Percentiles rank a stretch among this genome's conserved stretches.
Evolutionary conservation across 176 grass and related monocot genomes (phyloP).

Genomic region (Ensete glaucum): DNA sequence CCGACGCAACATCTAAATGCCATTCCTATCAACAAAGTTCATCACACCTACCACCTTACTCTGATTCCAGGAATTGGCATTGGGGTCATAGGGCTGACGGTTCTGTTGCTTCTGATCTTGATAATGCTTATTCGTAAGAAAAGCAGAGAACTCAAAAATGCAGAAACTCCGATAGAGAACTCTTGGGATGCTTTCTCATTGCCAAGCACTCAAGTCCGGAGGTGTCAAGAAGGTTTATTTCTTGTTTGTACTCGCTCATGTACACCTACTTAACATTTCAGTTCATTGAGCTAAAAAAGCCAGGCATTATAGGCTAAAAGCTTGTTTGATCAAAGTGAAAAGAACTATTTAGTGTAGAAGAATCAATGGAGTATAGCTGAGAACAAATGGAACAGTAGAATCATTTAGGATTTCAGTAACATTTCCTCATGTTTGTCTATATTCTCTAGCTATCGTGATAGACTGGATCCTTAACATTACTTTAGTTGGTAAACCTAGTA

Average conservation of each 20-base stretch:
- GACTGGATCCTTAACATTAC: neutral
- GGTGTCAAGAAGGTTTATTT: conserved; percentile 63
- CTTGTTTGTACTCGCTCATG: neutral
- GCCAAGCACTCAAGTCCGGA: conserved; percentile 43
- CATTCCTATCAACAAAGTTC: conserved; percentile 30
- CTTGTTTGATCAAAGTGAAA: neutral
- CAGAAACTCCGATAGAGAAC: conserved; percentile 32
- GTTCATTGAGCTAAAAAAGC: neutral
- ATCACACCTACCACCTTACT: conserved; percentile 43
- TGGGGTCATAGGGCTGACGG: conserved; percentile 58
- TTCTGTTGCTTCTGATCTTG: conserved; percentile 54
- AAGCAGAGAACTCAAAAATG: conserved; percentile 55
- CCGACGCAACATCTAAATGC: conserved; percentile 34
- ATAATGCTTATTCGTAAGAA: conserved; percentile 78
- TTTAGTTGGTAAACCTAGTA: neutral
- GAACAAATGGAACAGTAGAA: neutral
- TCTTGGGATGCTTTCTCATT: conserved; percentile 38
- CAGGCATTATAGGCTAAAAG: conserved; percentile 6
- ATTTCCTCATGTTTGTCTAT: neutral
- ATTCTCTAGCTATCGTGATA: neutral
- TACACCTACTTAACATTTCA: neutral
- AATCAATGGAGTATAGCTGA: neutral
- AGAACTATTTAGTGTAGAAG: neutral
- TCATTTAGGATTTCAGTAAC: neutral
- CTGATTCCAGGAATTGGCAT: conserved; percentile 89